Conservation (phyloP, 1,284 basidiomycete species). For the Irpex sp. region DNA sequence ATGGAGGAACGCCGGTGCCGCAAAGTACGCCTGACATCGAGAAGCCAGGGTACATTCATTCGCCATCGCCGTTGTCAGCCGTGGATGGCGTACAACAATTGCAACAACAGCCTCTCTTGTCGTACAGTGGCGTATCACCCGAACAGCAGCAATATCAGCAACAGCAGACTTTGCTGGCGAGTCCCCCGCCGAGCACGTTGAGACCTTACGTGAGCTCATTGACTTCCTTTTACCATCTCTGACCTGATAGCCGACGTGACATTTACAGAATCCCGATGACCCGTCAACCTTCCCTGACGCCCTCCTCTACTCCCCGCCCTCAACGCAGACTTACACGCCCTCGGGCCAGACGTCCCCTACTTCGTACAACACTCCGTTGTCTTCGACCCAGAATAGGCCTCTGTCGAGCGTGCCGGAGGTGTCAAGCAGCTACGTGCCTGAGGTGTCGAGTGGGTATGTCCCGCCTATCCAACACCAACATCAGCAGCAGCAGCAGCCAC, state of each 20-base stretch:
- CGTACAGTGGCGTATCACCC: not conserved
- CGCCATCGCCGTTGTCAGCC: not conserved
- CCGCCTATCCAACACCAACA: not conserved
- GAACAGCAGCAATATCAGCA: not conserved
- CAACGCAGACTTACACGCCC: not conserved
- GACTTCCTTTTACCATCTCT: not conserved
- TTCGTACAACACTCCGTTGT: not conserved
- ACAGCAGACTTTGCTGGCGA: not conserved
- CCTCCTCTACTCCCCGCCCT: not conserved
- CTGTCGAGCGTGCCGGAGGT: not conserved
- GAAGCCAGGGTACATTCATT: not conserved
- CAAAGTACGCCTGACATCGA: constrained; percentile 1
- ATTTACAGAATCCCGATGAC: constrained; percentile 5
- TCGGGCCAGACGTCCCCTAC: not conserved
- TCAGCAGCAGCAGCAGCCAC: not conserved
- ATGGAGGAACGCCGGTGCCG: not conserved
- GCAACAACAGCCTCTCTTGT: not conserved
- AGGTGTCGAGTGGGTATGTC: not conserved
- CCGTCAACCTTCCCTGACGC: constrained; percentile 6
- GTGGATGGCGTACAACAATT: not conserved
- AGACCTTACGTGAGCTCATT: constrained; percentile 1
- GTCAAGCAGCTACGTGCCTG: not conserved
- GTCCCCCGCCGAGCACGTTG: not conserved
- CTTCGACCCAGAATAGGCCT: not conserved
- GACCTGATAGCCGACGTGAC: not conserved